Evolutionary conservation across 1,284 basidiomycete genomes (phyloP).

Genomic region (Flammula alnicola): DNA sequence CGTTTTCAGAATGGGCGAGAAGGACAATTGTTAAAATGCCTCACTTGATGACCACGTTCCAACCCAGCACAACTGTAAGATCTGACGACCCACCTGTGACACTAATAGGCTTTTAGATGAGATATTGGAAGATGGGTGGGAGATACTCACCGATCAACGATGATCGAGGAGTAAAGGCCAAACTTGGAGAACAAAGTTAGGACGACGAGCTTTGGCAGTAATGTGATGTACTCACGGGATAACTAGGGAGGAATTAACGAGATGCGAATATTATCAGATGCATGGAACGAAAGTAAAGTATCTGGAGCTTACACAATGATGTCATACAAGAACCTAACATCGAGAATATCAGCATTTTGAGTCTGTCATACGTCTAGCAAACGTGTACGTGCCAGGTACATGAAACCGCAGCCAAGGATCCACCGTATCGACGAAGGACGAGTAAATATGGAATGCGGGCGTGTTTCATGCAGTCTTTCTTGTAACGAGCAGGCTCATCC

Average conservation of each 20-base stretch:
- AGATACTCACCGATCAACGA: conserved; percentile 60
- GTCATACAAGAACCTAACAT: conserved; percentile 80
- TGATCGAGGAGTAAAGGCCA: conserved; percentile 83
- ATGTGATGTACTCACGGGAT: conserved; percentile 26
- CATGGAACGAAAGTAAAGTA: too few species aligned
- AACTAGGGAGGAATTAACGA: conserved; percentile 17
- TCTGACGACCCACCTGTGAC: conserved; percentile 59
- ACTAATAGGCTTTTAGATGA: conserved; percentile 35
- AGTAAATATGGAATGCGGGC: conserved; percentile 81
- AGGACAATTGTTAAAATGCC: conserved; percentile 21
- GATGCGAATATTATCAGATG: too few species aligned
- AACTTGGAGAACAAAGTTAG: conserved; percentile 50
- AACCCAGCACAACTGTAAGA: conserved; percentile 70
- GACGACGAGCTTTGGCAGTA: background rate
- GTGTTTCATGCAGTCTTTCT: conserved; percentile 77
- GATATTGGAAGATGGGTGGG: background rate
- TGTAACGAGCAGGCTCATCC: conserved; percentile 75
- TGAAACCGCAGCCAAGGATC: too few species aligned
- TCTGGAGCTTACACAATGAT: conserved; percentile 65
- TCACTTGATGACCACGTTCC: conserved; percentile 80
- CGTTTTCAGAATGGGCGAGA: background rate
- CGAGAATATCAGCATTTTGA: conserved; percentile 3
- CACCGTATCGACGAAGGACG: conserved; percentile 83
- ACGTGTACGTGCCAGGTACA: too few species aligned
- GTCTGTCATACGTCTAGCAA: too few species aligned